These are phyloP conservation scores for Phytophthora brassicae DNA, from an alignment of 352 stramenopile genomes.

Conservation along the genomic window DNA sequence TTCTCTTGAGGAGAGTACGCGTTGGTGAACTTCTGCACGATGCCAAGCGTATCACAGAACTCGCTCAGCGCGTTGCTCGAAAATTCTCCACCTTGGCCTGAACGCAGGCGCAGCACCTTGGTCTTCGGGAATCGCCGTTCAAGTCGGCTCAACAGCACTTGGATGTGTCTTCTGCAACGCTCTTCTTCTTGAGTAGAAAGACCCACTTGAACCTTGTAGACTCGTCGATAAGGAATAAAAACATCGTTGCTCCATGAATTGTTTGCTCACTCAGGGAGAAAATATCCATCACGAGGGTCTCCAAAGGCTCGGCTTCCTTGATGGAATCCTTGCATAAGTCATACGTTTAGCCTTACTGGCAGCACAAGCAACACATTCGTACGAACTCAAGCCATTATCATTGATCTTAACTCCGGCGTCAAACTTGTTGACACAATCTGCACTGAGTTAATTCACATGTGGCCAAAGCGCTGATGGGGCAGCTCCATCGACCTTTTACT, in stretches of 20 bases:
- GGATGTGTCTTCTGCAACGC: neutral
- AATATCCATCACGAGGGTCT: constrained; percentile 7
- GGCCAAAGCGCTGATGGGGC: constrained; percentile 6
- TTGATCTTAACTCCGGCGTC: constrained; percentile 17
- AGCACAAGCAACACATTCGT: constrained; percentile 13
- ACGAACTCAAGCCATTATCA: constrained; percentile 6
- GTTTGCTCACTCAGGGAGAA: neutral
- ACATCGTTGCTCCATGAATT: neutral
- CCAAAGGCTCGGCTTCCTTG: neutral
- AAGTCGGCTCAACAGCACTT: neutral
- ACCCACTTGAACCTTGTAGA: neutral
- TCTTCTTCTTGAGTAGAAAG: neutral
- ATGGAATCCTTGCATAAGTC: neutral
- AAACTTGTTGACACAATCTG: neutral
- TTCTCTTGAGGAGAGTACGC: constrained; percentile 11
- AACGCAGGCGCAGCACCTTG: neutral
- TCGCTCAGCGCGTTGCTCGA: neutral
- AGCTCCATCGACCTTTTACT: constrained; percentile 10
- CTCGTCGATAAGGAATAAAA: neutral
- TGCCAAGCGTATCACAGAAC: neutral
- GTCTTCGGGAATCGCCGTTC: neutral
- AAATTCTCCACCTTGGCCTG: neutral
- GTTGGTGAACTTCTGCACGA: neutral
- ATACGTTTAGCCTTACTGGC: constrained; percentile 10
- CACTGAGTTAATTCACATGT: constrained; percentile 7